Conservation (phyloP, 768 basidiomycete genomes). For the Lentinula aciculospora region DNA sequence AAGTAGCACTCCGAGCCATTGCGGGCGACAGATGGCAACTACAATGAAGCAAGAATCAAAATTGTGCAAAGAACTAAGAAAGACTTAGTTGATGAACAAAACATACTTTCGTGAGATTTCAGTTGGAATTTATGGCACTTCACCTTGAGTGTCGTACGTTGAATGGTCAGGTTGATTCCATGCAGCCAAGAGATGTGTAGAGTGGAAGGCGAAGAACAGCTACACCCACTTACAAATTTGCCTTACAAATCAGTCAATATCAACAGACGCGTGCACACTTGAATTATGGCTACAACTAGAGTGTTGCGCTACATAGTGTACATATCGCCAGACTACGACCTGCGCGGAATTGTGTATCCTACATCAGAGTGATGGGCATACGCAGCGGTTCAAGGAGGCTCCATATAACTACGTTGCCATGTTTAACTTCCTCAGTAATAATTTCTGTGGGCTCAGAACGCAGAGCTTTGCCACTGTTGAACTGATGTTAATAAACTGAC, state of each 20-base stretch:
- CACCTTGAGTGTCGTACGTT: slow-evolving; percentile 11
- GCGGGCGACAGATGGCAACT: slow-evolving; percentile 26
- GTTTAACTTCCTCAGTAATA: background rate
- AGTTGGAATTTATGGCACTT: slow-evolving; percentile 6
- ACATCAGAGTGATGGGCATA: background rate
- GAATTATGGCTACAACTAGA: background rate
- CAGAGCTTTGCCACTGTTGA: background rate
- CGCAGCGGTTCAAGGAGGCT: background rate
- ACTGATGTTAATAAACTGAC: background rate
- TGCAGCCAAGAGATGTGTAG: slow-evolving; percentile 20
- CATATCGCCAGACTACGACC: background rate
- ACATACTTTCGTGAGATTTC: slow-evolving; percentile 4
- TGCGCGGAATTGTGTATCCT: background rate
- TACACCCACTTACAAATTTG: background rate
- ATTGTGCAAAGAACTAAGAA: slow-evolving; percentile 12
- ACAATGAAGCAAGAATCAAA: slow-evolving; percentile 17
- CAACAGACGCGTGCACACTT: background rate
- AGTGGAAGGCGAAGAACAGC: background rate
- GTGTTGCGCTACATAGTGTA: background rate
- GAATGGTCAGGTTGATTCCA: slow-evolving; percentile 33
- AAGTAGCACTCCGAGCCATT: slow-evolving; percentile 70
- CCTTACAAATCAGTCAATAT: slow-evolving; percentile 5
- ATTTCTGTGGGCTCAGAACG: slow-evolving; percentile 4
- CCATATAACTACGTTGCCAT: background rate
- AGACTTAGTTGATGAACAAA: slow-evolving; percentile 6